Base-by-base conservation (phyloP, 2,329 filamentous ascomycete species). In the Alternaria ethzedia region DNA sequence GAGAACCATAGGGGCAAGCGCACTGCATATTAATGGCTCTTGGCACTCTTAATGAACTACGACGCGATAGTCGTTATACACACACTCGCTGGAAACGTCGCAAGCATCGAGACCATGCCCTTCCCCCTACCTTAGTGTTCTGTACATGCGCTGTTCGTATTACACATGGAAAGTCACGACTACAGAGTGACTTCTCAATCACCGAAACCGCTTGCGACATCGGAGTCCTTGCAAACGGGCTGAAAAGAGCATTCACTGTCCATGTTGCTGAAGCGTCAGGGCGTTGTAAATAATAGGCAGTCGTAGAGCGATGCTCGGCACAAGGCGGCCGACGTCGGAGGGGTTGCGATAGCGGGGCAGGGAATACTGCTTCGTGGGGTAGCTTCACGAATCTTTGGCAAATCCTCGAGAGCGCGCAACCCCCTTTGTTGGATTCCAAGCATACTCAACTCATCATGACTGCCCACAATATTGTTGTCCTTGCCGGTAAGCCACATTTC, bases 381-480 rank as follows among this genome's bases (percentile, higher is more conserved):
- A 59, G 55, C 59, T 62, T 59, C 55, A 36, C 47, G 47, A 54
- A 30, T 59, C 23, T 59, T 41, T 59, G 45, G 46, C 28, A 28
- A 59, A 59, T 59, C 54, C 44, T 36, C 28, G 9, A 30, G 41
- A 52, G 55, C 59, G 47, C 28, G 43, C 41, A 8, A 30, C 36
- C 30, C 46, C 28, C 49, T 47, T 44, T 20, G 23, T 59, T 30
- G 5, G 25, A 23, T 30, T 21, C n/a, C 23, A 26, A 11, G 46
- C 41, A 52, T 11, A 47, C 17, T 12, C 30, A 21, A 32, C 17
- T 26, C 44, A 26, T 17, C 43, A 81, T 81, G 80, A 72, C 79
- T 72, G 71, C 76, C 9, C 80, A 79, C 66, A 81, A 81, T 61
- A 81, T 82, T 69, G 80, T 82, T 32, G 77, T 81, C 45, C 77